These are phyloP conservation scores for Clonostachys byssicola DNA, from an alignment of 2,329 filamentous ascomycete species.

Conservation along the genomic window DNA sequence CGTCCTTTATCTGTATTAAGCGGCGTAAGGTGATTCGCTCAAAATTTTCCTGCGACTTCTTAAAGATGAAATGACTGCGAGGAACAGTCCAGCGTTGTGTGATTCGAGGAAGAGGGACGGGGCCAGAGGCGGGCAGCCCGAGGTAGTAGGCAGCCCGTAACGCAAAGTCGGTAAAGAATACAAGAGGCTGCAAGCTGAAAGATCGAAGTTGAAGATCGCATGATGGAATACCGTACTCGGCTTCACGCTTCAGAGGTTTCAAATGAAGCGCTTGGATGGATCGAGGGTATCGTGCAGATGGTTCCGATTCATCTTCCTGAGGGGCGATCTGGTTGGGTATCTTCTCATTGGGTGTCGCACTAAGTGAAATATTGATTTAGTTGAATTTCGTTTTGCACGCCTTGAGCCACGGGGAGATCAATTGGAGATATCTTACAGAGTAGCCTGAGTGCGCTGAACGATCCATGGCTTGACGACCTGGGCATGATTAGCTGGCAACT, in stretches of 20 bases:
- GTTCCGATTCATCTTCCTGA: neutral
- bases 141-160: constrained; percentile 93
- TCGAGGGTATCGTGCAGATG: constrained; percentile 60
- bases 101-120: constrained; percentile 79
- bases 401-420: neutral
- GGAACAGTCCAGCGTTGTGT: constrained; percentile 94
- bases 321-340: neutral
- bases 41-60: constrained; percentile 98
- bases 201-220: constrained; percentile 93
- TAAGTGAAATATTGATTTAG: neutral
- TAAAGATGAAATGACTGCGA: constrained; percentile 84
- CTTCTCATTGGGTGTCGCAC: neutral
- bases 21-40: constrained; percentile 84
- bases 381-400: neutral
- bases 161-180: constrained; percentile 93
- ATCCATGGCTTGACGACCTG: constrained; percentile 11
- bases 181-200: constrained; percentile 83
- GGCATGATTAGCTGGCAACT: neutral
- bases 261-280: constrained; percentile 84
- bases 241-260: constrained; percentile 71
- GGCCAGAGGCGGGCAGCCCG: constrained; percentile 78
- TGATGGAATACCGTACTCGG: constrained; percentile 73
- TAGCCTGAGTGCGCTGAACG: constrained; percentile 13
- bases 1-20: constrained; percentile 89
- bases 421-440: constrained; percentile 13